Evolutionary conservation across 1,284 basidiomycete species (phyloP).

Genomic region (Trichosporon sp.): DNA sequence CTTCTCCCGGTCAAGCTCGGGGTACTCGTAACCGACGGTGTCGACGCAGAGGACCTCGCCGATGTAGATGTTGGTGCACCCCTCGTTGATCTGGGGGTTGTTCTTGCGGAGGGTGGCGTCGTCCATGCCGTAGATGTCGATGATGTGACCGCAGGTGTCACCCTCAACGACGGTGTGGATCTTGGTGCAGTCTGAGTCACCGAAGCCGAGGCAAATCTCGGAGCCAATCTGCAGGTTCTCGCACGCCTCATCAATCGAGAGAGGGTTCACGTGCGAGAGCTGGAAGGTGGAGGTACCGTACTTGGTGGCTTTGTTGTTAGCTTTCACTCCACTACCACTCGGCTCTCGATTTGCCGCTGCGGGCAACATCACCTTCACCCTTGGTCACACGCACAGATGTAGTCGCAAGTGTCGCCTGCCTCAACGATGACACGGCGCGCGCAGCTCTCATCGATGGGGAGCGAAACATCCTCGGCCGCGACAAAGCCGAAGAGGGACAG

Average conservation of each 20-base stretch:
- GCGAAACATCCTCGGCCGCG: background rate
- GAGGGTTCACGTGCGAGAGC: slow-evolving; percentile 47
- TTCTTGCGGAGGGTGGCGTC: slow-evolving; percentile 42
- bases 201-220: slow-evolving; percentile 45
- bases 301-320: slow-evolving; percentile 31
- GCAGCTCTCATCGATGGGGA: slow-evolving; percentile 23
- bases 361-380: too few species aligned
- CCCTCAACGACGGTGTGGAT: slow-evolving; percentile 44
- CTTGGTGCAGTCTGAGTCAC: slow-evolving; percentile 44
- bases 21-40: slow-evolving; percentile 39
- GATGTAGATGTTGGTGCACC: slow-evolving; percentile 49
- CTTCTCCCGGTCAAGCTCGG: slow-evolving; percentile 34
- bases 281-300: slow-evolving; percentile 49
- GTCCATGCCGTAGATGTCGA: slow-evolving; percentile 38
- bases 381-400: slow-evolving; percentile 49
- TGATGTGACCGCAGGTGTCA: slow-evolving; percentile 46
- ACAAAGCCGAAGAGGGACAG: background rate
- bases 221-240: slow-evolving; percentile 44
- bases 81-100: slow-evolving; percentile 48
- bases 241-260: slow-evolving; percentile 42
- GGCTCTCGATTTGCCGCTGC: too few species aligned
- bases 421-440: slow-evolving; percentile 43
- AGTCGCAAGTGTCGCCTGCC: slow-evolving; percentile 47
- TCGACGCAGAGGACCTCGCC: slow-evolving; percentile 50
- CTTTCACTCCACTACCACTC: background rate